Evolutionary conservation across 2,329 filamentous ascomycete genomes (phyloP).

Genomic region (Nigrospora sphaerica): DNA sequence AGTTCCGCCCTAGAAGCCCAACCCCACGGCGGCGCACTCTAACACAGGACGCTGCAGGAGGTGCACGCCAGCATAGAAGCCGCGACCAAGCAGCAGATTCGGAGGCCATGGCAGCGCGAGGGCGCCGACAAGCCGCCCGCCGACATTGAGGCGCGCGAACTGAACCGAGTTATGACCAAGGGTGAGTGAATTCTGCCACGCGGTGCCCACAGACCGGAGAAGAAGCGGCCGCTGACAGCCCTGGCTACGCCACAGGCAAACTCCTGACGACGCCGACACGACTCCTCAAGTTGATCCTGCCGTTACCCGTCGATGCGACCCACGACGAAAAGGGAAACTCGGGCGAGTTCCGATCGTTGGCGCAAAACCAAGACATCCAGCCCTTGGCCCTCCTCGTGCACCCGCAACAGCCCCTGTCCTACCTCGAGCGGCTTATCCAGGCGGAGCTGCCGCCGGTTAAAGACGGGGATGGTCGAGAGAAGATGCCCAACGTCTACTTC

Average conservation of each 20-base stretch:
- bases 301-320: conserved; percentile 48
- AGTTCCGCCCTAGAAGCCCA: too few relatives aligned
- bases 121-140: conserved; percentile 53
- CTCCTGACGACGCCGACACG: conserved; percentile 64
- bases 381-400: conserved; percentile 81
- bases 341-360: conserved; percentile 22
- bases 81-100: conserved; percentile 46
- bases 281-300: conserved; percentile 65
- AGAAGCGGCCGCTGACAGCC: not conserved
- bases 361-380: conserved; percentile 65
- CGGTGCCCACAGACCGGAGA: not conserved
- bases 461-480: conserved; percentile 56
- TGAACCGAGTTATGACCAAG: conserved; percentile 52
- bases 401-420: conserved; percentile 84
- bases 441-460: conserved; percentile 70
- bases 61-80: conserved; percentile 21
- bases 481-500: conserved; percentile 70
- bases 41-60: conserved; percentile 10
- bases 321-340: conserved; percentile 42
- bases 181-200: conserved; percentile 30
- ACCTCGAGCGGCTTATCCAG: conserved; percentile 83
- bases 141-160: conserved; percentile 32
- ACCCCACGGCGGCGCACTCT: too few relatives aligned
- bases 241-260: conserved; percentile 43
- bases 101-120: conserved; percentile 56